Conservation (phyloP, 495 filamentous ascomycete genomes). For the Lasiosphaeris hirsuta region DNA sequence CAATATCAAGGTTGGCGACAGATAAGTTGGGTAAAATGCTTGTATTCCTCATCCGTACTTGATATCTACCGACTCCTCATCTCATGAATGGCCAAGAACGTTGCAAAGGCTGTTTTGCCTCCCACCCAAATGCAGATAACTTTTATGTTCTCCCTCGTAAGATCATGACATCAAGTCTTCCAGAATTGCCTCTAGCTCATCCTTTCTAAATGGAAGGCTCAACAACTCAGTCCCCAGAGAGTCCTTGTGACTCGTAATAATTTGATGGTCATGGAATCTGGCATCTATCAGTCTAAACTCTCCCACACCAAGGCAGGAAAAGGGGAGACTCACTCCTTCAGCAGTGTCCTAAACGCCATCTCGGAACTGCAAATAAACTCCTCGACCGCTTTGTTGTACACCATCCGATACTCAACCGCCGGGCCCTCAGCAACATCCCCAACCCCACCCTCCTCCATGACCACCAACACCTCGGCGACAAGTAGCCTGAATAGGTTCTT, state of each 20-base stretch:
- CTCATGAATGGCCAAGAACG: too few relatives aligned
- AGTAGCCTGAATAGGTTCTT: slow-evolving; percentile 79
- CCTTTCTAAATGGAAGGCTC: slow-evolving; percentile 77
- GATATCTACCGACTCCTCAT: too few relatives aligned
- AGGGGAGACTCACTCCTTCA: slow-evolving; percentile 71
- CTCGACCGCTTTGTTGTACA: slow-evolving; percentile 93
- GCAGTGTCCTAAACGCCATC: slow-evolving; percentile 86
- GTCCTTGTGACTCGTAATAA: slow-evolving; percentile 86
- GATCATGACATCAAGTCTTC: slow-evolving; percentile 69
- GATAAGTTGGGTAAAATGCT: too few relatives aligned
- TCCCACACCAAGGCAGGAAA: neutral
- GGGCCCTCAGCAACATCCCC: slow-evolving; percentile 34
- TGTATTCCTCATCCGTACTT: too few relatives aligned
- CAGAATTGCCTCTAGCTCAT: slow-evolving; percentile 84
- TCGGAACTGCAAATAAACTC: slow-evolving; percentile 96
- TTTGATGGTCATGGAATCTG: slow-evolving; percentile 93
- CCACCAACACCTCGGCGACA: slow-evolving; percentile 77
- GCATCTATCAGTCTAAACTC: neutral
- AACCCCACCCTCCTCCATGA: slow-evolving; percentile 50
- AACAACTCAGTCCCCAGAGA: slow-evolving; percentile 77
- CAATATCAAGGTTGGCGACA: too few relatives aligned
- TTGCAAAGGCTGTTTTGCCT: too few relatives aligned
- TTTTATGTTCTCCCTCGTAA: too few relatives aligned
- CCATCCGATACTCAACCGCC: slow-evolving; percentile 80
- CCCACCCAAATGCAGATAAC: too few relatives aligned